These are phyloP conservation scores for Fusarium verrucosum DNA, from an alignment of 2,329 filamentous ascomycete species.

Conservation along the genomic window DNA sequence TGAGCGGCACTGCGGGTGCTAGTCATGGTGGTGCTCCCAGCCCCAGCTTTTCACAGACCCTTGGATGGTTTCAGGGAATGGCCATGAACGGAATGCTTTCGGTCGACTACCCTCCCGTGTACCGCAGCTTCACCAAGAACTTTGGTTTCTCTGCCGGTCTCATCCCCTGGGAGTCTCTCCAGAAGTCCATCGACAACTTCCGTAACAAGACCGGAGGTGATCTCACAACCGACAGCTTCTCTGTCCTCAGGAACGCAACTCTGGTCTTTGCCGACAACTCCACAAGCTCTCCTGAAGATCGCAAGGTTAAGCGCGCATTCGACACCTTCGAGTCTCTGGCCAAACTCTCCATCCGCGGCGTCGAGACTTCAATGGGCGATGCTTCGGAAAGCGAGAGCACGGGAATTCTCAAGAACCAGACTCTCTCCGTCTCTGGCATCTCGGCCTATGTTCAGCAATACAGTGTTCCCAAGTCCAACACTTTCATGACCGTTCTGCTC, in stretches of 20 bases:
- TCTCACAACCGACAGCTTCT: slow-evolving; percentile 79
- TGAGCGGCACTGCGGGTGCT: slow-evolving; percentile 62
- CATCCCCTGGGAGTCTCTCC: slow-evolving; percentile 82
- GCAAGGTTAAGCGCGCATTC: slow-evolving; percentile 65
- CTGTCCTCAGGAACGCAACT: slow-evolving; percentile 78
- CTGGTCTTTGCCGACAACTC: slow-evolving; percentile 74
- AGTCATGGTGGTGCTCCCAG: slow-evolving; percentile 71
- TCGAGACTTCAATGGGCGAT: slow-evolving; percentile 57
- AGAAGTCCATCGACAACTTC: slow-evolving; percentile 85
- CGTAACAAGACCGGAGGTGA: slow-evolving; percentile 84
- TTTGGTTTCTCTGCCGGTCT: slow-evolving; percentile 92
- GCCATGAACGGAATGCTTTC: slow-evolving; percentile 97
- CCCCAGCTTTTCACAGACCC: slow-evolving; percentile 85
- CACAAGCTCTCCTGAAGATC: slow-evolving; percentile 54
- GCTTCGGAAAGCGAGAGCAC: slow-evolving; percentile 41
- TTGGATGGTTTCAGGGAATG: slow-evolving; percentile 92
- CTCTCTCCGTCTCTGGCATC: slow-evolving; percentile 74
- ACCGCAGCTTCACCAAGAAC: slow-evolving; percentile 89
- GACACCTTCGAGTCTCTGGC: slow-evolving; percentile 59
- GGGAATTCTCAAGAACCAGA: slow-evolving; percentile 47
- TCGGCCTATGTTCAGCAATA: slow-evolving; percentile 85
- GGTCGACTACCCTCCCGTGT: slow-evolving; percentile 85
- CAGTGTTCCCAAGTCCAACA: slow-evolving; percentile 85
- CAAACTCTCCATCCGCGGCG: slow-evolving; percentile 63
- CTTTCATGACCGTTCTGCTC: slow-evolving; percentile 94